Evolutionary conservation across 345 rosid genomes (phyloP), one percentile per base, ranked within the genome.

Genomic region (Eucalyptus erythrocorys): DNA sequence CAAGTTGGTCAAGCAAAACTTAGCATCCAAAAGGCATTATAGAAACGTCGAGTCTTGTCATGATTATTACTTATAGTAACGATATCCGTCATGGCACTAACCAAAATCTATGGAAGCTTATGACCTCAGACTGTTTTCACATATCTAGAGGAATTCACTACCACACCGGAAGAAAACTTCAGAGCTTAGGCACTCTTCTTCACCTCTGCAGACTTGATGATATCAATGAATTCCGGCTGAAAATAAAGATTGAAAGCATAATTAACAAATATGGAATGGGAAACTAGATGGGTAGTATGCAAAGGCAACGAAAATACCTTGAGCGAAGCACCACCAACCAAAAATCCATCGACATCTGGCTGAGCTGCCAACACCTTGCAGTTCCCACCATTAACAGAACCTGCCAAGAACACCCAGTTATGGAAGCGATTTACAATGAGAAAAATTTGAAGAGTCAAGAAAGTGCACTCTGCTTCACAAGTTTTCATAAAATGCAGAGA

Each of bases 281-380:
- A 42, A 55, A 27, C 7, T n/a, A 45, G 40, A 30, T 27, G 27
- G 30, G 64, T 34, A n/a, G 11, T 8, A n/a, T 30, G 45, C 30
- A 87, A 45, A 30, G 43, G 48, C 66, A 7, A 12, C 7, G 87
- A 43, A 43, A 48, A 49, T 91, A 96, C 97, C 97, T 96, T 96
- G 34, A 96, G 93, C 55, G 99, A 94, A 88, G 99, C 99, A 86
- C 99, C 99, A 79, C 99, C 99, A 55, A 96, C 99, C 92, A 96
- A 93, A 93, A 96, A 96, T 86, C 99, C 99, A 92, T 96, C 99
- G 64, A 95, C 95, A 93, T 96, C 97, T 26, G 96, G 92, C 80
- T 95, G 94, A 34, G 90, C 93, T 59, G 94, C 97, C 92, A 96
- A 93, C 90, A 95, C 99, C 92, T 95, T 96, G 95, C 96, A 93